Evolutionary conservation across 192 early-diverging fungal genomes (phyloP).

Genomic region (Backusella macrospora): DNA sequence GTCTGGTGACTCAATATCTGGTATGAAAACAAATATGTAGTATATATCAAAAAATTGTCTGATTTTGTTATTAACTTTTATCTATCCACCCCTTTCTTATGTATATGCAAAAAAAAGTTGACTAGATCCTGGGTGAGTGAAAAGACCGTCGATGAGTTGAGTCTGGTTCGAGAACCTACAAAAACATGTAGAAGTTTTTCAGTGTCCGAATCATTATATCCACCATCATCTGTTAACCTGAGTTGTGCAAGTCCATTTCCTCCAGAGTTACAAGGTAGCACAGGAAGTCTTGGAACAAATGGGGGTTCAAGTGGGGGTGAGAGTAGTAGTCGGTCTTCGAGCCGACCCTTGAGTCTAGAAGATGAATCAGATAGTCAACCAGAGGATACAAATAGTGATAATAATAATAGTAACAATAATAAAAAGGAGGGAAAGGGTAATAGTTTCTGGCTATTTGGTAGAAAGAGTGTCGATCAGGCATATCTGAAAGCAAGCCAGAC

Average conservation of each 20-base stretch:
- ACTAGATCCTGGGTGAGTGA: conserved; percentile 70
- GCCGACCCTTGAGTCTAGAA: conserved; percentile 37
- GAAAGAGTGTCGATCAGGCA: conserved; percentile 12
- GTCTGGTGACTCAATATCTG: conserved; percentile 65
- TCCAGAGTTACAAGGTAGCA: conserved; percentile 15
- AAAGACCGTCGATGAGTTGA: conserved; percentile 76
- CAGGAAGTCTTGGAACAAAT: conserved; percentile 15
- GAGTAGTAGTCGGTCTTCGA: conserved; percentile 29
- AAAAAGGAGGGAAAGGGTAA: conserved; percentile 4
- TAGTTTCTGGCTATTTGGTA: conserved; percentile 25
- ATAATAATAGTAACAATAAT: neutral
- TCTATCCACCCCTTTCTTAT: too few relatives aligned
- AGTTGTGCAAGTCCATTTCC: neutral
- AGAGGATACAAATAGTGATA: neutral
- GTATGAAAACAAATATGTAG: conserved; percentile 35
- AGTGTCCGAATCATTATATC: conserved; percentile 4
- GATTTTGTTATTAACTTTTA: neutral
- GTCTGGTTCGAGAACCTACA: conserved; percentile 62
- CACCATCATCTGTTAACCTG: neutral
- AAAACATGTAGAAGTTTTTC: conserved; percentile 14
- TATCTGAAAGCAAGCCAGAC: conserved; percentile 1
- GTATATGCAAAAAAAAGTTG: conserved; percentile 37
- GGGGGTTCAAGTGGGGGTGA: conserved; percentile 2
- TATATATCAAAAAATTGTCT: neutral
- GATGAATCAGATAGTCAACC: neutral